Evolutionary conservation across 371 early-diverging fungal genomes (phyloP).

Genomic region (Mortierella sp.): DNA sequence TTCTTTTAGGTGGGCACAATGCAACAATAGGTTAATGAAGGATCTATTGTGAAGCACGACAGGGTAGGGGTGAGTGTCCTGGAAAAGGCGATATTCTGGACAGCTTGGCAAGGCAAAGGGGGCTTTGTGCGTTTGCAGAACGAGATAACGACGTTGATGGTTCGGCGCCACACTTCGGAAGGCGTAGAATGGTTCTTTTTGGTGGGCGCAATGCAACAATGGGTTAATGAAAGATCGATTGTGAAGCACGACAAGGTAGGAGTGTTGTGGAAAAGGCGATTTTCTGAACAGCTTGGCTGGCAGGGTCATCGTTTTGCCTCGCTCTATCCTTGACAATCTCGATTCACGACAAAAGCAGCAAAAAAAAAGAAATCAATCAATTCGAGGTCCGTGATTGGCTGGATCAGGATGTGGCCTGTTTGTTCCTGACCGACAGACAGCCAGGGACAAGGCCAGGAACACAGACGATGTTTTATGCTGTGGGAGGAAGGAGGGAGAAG

Average conservation of each 20-base stretch:
- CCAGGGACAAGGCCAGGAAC: neutral
- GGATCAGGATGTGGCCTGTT: constrained; percentile 34
- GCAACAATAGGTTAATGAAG: neutral
- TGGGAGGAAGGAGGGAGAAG: neutral
- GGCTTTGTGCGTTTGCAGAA: neutral
- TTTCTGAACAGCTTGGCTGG: neutral
- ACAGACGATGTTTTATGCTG: neutral
- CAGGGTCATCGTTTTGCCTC: neutral
- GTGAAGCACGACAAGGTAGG: neutral
- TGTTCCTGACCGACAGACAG: constrained; percentile 9
- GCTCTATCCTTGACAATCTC: neutral
- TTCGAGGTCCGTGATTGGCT: constrained; percentile 39
- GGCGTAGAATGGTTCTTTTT: neutral
- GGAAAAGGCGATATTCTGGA: neutral
- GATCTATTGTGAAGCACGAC: neutral
- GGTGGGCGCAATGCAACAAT: neutral
- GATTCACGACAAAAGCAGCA: neutral
- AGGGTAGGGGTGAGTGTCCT: neutral
- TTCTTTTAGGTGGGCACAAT: neutral
- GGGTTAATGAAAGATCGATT: neutral
- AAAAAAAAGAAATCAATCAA: neutral
- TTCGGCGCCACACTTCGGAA: neutral
- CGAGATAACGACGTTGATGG: neutral
- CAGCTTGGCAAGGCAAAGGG: neutral
- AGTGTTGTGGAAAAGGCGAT: neutral